Percentiles rank a stretch among this genome's conserved stretches.
These are phyloP conservation scores for Pichia deserticola DNA, from an alignment of 805 yeast genomes.

Conservation along the genomic window DNA sequence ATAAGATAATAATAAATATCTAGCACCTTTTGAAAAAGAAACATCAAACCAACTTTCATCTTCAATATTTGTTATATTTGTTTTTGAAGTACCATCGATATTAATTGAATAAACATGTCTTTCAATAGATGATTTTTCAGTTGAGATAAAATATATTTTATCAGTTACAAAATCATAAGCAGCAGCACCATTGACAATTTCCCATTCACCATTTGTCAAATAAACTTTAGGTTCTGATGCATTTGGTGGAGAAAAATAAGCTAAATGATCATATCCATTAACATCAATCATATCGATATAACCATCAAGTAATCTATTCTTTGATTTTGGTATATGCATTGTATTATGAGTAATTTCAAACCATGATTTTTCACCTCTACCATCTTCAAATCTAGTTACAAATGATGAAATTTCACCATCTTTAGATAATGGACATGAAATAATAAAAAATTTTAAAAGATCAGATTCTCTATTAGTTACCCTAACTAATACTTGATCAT, in stretches of 20 bases:
- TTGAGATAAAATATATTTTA: conserved; percentile 60
- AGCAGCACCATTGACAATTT: conserved; percentile 70
- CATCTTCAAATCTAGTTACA: conserved; percentile 42
- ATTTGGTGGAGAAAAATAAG: conserved; percentile 70
- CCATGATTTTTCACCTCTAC: conserved; percentile 52
- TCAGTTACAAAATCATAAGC: conserved; percentile 48
- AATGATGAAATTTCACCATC: conserved; percentile 20
- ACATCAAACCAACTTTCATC: conserved; percentile 61
- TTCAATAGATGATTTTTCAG: conserved; percentile 72
- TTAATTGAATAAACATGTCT: conserved; percentile 73
- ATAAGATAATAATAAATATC: conserved; percentile 64
- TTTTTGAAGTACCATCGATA: conserved; percentile 39
- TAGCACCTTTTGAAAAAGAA: conserved; percentile 72
- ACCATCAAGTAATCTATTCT: conserved; percentile 47
- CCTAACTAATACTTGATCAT: conserved; percentile 42
- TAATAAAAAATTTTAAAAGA: conserved; percentile 46
- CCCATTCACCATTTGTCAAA: conserved; percentile 81
- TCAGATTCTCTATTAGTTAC: conserved; percentile 64
- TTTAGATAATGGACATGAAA: conserved; percentile 34
- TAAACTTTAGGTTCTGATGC: conserved; percentile 41
- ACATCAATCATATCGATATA: conserved; percentile 74
- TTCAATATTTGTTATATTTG: conserved; percentile 42
- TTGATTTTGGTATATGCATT: conserved; percentile 46
- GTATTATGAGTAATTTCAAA: conserved; percentile 69
- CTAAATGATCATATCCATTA: conserved; percentile 66